Evolutionary conservation across 345 rosid species (phyloP), one percentile per base, ranked within the genome.

Genomic region (Hibiscus mutabilis): DNA sequence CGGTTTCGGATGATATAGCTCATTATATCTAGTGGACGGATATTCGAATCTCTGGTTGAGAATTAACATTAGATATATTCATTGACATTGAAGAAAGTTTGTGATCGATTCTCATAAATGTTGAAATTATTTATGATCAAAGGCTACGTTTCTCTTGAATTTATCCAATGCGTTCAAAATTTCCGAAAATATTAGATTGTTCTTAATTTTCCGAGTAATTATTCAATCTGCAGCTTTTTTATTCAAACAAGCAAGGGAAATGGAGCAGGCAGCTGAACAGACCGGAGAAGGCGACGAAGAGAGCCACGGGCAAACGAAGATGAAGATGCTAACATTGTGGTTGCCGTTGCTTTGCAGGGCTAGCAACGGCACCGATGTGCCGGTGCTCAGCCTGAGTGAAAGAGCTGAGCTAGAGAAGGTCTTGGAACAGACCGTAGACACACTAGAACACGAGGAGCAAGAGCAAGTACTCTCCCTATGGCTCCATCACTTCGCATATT

Each of bases 391-490:
- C 83, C 44, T 70, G 2, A 67, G 55, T 3, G 96, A 93, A 77
- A 78, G 82, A 76, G 76, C 72, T 0, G 88, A 91, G 66, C 73
- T 93, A 0, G 96, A 93, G 84, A 81, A 70, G 69, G 77, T 82
- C 47, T 65, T 93, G 76, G 97, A 87, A 75, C 85, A 82, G 73
- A 82, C 71, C 57, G 82, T 93, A 22, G 90, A 73, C 12, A 80
- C 70, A 80, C 73, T 93, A 57, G 82, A 80, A 56, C 67, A 79
- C 33, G 84, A 85, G 24, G 87, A 89, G 70, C 90, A 87, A 77
- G 98, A 91, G 68, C 82, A 79, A 73, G 92, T 93, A 1, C 70
- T 93, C 60, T 88, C 97, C 7, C 78, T 91, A 25, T 93, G 98
- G 98, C 91, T 93, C 49, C 94, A 86, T 70, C 92, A 91, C 76